These are phyloP conservation scores for Hamigera avellanea DNA, from an alignment of 495 filamentous ascomycete species.

Conservation along the genomic window DNA sequence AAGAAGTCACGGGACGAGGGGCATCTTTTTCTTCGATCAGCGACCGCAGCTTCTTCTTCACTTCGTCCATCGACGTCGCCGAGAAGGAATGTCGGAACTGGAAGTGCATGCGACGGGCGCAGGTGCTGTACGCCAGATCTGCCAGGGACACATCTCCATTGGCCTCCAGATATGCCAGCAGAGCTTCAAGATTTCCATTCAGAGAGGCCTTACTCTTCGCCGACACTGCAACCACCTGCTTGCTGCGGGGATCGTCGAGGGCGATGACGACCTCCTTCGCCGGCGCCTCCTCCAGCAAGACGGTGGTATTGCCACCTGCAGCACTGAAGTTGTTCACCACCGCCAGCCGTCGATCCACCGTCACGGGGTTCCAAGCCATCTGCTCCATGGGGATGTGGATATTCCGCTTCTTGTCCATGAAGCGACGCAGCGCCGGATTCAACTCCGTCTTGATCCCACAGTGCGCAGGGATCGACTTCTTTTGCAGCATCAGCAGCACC, in stretches of 20 bases:
- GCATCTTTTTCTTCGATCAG: not conserved
- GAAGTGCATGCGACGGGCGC: constrained; percentile 58
- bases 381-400: constrained; percentile 21
- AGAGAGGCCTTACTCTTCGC: constrained; percentile 23
- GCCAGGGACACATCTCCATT: constrained; percentile 35
- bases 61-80: constrained; percentile 1
- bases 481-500: constrained; percentile 19
- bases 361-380: constrained; percentile 9
- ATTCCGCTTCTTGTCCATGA: constrained; percentile 15
- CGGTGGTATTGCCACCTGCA: constrained; percentile 22
- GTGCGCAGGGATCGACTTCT: constrained; percentile 24
- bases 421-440: constrained; percentile 18
- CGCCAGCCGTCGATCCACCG: constrained; percentile 6
- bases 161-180: constrained; percentile 37
- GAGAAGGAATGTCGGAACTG: too few relatives aligned
- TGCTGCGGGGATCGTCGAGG: constrained; percentile 3
- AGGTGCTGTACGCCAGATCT: constrained; percentile 59
- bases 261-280: constrained; percentile 5
- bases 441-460: constrained; percentile 33
- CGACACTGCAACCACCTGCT: constrained; percentile 18
- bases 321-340: constrained; percentile 28
- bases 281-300: constrained; percentile 17
- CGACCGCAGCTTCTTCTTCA: not conserved
- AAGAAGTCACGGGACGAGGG: too few relatives aligned
- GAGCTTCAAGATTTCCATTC: constrained; percentile 13